Base-by-base conservation (phyloP, 2,329 filamentous ascomycete species). In the Paecilomyces niveus region DNA sequence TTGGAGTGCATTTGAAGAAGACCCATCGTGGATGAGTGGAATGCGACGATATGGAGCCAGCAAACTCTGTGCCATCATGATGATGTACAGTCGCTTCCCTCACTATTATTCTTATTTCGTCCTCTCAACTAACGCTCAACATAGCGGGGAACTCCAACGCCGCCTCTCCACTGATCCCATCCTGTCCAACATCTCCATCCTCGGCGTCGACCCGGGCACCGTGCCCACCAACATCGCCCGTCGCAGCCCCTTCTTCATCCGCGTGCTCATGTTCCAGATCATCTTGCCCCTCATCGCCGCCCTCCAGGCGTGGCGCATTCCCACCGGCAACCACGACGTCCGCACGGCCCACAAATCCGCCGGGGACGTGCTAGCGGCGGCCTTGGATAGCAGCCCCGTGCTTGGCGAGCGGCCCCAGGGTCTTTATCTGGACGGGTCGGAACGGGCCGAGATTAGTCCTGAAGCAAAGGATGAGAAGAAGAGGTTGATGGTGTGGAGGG, bases 31-130 rank as follows among this genome's bases (percentile, higher is more conserved):
- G 8, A 60, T 67, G 3, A 60, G 65, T 32, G 74, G 72, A 9
- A 69, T 63, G 57, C 67, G 73, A 21, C 69, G 75, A 29, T 77
- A 77, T 55, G 75, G 73, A 8, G 74, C 72, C n/a, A 67, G 70
- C 35, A 77, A 76, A 59, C 67, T 76, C 7, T 77, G 68, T 61
- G 64, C 60, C 18, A 64, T 76, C 10, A 75, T 76, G 71, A 66
- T 77, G 63, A 60, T 64, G 61, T 68, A 73, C 55, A 49, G 3
- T 39, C n/a, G 3, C 13, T 39, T 39, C 13, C 8, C 2, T n/a
- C 15, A 39, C 3, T 35, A 35, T 35, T 7, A 15, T 35, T 35
- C 7, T 10, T 39, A 39, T 39, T 39, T 1, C 13, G 13, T 7
- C 1, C 13, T 39, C 15, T n/a, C 3, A 53, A 21, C n/a, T 54